Evolutionary conservation across 495 filamentous ascomycete genomes (phyloP).

Genomic region (Xanthoparmelia taractica): DNA sequence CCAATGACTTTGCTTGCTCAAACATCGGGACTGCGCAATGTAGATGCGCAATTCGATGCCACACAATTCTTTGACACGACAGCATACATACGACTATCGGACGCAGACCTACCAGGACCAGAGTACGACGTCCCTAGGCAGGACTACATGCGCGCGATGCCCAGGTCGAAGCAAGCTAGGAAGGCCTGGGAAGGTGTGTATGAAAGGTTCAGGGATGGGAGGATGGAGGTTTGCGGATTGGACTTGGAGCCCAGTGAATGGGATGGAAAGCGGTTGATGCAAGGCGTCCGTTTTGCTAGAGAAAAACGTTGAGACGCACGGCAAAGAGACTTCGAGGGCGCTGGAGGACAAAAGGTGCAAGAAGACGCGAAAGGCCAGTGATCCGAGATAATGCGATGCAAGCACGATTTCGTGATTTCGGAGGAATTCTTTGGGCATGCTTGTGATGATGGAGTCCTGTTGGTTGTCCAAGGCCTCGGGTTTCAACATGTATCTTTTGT

Average conservation of each 20-base stretch:
- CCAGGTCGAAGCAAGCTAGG: conserved; percentile 35
- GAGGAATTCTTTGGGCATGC: background rate
- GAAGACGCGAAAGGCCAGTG: background rate
- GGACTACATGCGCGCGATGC: conserved; percentile 30
- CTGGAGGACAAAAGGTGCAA: background rate
- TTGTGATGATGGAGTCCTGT: background rate
- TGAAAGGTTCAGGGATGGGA: conserved; percentile 27
- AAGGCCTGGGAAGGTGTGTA: conserved; percentile 39
- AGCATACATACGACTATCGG: conserved; percentile 37
- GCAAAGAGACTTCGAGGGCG: background rate
- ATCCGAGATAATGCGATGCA: background rate
- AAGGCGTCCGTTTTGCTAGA: background rate
- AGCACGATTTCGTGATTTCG: background rate
- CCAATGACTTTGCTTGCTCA: conserved; percentile 22
- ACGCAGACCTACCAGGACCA: conserved; percentile 39
- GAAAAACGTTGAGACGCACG: conserved; percentile 2
- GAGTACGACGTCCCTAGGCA: conserved; percentile 37
- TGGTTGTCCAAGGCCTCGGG: background rate
- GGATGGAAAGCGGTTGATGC: background rate
- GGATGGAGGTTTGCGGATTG: conserved; percentile 34
- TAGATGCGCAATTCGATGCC: conserved; percentile 32
- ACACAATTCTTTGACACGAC: conserved; percentile 32
- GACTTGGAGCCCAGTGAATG: conserved; percentile 26
- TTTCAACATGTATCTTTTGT: background rate
- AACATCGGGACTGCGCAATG: conserved; percentile 20